Base-by-base conservation (phyloP, 1,139 yeast genomes). In the Saccharomyces hybrid region DNA sequence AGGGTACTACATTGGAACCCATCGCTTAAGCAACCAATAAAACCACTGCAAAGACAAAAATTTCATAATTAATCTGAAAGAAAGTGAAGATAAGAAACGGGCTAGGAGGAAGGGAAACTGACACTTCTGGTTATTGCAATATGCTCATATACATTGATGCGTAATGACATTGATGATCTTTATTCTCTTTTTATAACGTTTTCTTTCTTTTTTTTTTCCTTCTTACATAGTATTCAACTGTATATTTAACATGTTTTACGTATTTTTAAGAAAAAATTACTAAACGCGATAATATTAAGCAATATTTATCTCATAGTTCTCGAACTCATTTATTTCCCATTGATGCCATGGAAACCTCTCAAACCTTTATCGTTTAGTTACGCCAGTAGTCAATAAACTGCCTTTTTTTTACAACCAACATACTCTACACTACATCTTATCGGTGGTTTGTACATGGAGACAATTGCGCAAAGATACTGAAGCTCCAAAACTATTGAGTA, bases 1-100 rank as follows among this genome's bases (percentile, higher is more conserved):
- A 89, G 76, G 99, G 99, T 75, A 84, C 90, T 59, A 84, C 89
- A 56, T 80, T 87, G 71, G 93, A 86, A 70, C 93, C 95, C 63
- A 68, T 76, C 57, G 74, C 73, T 61, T 74, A 69, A 66, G 52
- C 52, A 46, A 48, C 51, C 49, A 49, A 34, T 11, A 42, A 42
- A 49, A 38, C 44, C 44, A 7, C n/a, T 26, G 23, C 11, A 20
- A 16, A 38, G 20, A 16, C 9, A 9, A 38, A 38, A 38, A 38
- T 20, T 20, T 38, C 44, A 38, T 38, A 38, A 38, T 20, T 38
- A 38, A 34, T 20, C 13, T 20, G 44, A 16, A 16, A 16, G 44
- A 20, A 20, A 38, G 25, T 20, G 44, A 20, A 38, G 7, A 20
- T 23, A 7, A 20, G 44, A 8, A 38, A 38, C 23, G 25, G 13